Base-by-base conservation (phyloP, 2,329 filamentous ascomycete genomes). In the Calonectria hongkongensis region DNA sequence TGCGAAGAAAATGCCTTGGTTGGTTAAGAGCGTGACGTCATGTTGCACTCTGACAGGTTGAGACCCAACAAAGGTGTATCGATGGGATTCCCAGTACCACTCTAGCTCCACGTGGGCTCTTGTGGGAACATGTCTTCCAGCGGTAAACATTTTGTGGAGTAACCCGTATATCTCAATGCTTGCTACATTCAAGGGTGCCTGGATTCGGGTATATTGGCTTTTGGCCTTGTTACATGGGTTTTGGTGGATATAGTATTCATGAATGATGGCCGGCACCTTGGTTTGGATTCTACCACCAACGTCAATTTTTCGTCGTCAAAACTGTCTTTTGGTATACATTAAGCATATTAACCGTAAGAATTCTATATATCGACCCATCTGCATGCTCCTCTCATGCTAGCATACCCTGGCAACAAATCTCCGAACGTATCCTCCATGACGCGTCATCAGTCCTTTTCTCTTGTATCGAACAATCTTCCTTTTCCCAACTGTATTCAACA, bases 131-230 rank as follows among this genome's bases (percentile, higher is more conserved):
- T 41, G 36, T 3, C 33, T 41, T 2, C 9, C 9, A 18, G 18
- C 7, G n/a, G 21, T 41, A 60, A 60, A 60, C 54, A 60, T 27
- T 60, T 25, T 60, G 54, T 60, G 54, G 54, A 60, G 54, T 41
- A 41, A 21, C 36, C 36, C 54, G 30, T 60, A 13, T 50, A 60
- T 60, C 33, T 25, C 41, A 60, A 60, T 41, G 36, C 21, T 41
- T 60, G 54, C 13, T 27, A 10, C 27, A 13, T 27, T 28, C 54
- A 60, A 41, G 54, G 54, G 54, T 60, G 36, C 54, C 33, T 28
- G 54, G 54, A 9, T 30, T 41, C 36, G n/a, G 10, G 33, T 58
- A 33, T 39, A 27, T 21, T 36, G 54, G 30, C 30, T 58, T 36
- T 36, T 58, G 30, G 25, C 33, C 54, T n/a, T 58, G 10, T 39